A percentile compares a stretch with the other conserved stretches of the same genome.
phyloP scores from a whole-genome alignment of 495 filamentous ascomycete species.

The Amorphotheca resinae region DNA sequence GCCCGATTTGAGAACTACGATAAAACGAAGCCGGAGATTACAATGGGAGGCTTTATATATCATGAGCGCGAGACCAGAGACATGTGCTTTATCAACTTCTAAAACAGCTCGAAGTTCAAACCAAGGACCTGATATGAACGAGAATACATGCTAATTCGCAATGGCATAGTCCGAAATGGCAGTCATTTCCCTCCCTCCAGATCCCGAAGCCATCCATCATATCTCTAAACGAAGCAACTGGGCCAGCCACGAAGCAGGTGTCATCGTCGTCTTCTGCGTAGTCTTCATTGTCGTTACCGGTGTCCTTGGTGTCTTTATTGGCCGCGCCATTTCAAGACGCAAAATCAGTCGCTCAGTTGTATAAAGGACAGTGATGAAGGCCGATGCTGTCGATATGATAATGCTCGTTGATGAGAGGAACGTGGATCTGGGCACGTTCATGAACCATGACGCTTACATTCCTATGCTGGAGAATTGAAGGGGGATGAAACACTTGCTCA shows the following conservation, averaged over 20 bases:
- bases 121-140: background rate
- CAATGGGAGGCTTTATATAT: too few species aligned
- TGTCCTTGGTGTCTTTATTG: conserved; percentile 33
- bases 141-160: background rate
- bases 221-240: conserved; percentile 41
- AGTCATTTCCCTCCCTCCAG: conserved; percentile 2
- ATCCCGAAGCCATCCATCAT: conserved; percentile 16
- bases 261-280: conserved; percentile 47
- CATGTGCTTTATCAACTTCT: too few species aligned
- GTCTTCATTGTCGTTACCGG: conserved; percentile 38
- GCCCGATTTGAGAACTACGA: too few species aligned
- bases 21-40: too few species aligned
- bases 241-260: conserved; percentile 36
- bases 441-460: too few species aligned
- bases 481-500: too few species aligned
- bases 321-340: conserved; percentile 19
- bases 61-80: too few species aligned
- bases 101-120: too few species aligned
- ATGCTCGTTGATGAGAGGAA: too few species aligned
- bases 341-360: conserved; percentile 1
- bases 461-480: too few species aligned
- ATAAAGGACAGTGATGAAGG: background rate
- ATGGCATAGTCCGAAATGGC: conserved; percentile 7
- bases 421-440: too few species aligned
- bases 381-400: too few species aligned